These are phyloP conservation scores for Macrolepiota dolichaula DNA, from an alignment of 768 basidiomycete genomes.

Conservation along the genomic window DNA sequence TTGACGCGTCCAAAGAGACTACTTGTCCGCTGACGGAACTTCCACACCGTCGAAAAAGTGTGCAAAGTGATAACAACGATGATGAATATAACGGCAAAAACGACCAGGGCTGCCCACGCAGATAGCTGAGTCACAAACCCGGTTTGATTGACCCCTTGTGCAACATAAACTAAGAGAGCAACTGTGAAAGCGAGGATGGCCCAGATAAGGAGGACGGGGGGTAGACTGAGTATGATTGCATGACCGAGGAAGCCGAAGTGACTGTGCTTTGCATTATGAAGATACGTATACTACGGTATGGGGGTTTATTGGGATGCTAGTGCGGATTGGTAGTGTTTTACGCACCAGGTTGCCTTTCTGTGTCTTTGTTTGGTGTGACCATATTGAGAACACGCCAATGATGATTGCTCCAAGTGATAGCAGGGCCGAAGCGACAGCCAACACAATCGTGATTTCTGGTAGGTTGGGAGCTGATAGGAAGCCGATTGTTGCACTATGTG, in stretches of 20 bases:
- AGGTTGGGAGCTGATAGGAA: conserved; percentile 44
- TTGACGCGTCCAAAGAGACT: conserved; percentile 19
- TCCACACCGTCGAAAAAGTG: conserved; percentile 50
- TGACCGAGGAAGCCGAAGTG: conserved; percentile 45
- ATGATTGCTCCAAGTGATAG: conserved; percentile 54
- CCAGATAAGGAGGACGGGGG: conserved; percentile 54
- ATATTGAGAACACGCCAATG: conserved; percentile 53
- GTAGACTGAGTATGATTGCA: conserved; percentile 48
- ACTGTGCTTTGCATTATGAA: conserved; percentile 46
- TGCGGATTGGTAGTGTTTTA: not conserved
- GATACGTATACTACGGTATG: conserved; percentile 43
- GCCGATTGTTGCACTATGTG: conserved; percentile 44
- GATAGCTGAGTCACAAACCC: conserved; percentile 24
- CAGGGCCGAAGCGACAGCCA: conserved; percentile 43
- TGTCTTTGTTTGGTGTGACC: conserved; percentile 50
- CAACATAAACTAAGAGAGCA: conserved; percentile 41
- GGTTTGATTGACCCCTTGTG: conserved; percentile 28
- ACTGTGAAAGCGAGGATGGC: conserved; percentile 46
- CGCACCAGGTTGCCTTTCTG: conserved; percentile 41
- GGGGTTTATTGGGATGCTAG: not conserved
- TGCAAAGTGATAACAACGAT: conserved; percentile 39
- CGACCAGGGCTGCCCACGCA: conserved; percentile 36
- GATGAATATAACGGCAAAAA: conserved; percentile 37
- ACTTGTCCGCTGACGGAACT: conserved; percentile 28
- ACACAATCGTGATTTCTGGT: conserved; percentile 28